Evolutionary conservation across 805 yeast genomes (phyloP).

Genomic region (Candida endomychidarum): DNA sequence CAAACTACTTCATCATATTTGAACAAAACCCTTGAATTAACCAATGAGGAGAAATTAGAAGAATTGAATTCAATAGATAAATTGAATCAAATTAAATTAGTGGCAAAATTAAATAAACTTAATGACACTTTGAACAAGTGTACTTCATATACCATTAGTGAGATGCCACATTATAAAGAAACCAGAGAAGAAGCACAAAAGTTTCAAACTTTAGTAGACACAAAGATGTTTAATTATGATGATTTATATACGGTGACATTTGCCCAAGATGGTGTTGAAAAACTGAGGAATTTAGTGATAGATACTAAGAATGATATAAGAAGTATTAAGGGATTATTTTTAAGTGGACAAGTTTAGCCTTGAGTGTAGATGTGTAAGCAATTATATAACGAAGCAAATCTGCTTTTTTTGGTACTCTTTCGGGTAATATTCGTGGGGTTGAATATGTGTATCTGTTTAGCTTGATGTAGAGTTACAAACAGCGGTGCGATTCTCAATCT

Average conservation of each 20-base stretch:
- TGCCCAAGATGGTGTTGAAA: conserved; percentile 11
- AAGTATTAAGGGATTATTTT: conserved; percentile 42
- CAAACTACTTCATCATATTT: conserved; percentile 34
- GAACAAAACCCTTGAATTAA: conserved; percentile 9
- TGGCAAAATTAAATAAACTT: conserved; percentile 24
- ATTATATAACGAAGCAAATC: too few relatives aligned
- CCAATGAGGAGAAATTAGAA: conserved; percentile 18
- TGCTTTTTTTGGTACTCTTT: too few relatives aligned
- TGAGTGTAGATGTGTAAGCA: neutral
- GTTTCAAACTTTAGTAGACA: conserved; percentile 36
- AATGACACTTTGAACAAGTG: conserved; percentile 23
- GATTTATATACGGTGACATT: conserved; percentile 25
- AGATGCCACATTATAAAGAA: conserved; percentile 33
- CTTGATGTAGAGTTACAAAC: neutral
- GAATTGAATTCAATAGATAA: conserved; percentile 22
- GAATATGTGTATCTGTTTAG: too few relatives aligned
- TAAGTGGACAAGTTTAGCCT: conserved; percentile 38
- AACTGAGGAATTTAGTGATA: conserved; percentile 29
- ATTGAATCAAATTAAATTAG: conserved; percentile 25
- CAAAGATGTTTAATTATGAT: conserved; percentile 31
- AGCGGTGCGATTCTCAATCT: neutral
- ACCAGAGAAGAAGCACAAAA: conserved; percentile 31
- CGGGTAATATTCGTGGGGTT: too few relatives aligned
- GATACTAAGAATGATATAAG: conserved; percentile 41
- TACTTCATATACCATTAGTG: conserved; percentile 26